These are phyloP conservation scores for Sherardia arvensis DNA, from an alignment of 257 asterid species.

Conservation along the genomic window DNA sequence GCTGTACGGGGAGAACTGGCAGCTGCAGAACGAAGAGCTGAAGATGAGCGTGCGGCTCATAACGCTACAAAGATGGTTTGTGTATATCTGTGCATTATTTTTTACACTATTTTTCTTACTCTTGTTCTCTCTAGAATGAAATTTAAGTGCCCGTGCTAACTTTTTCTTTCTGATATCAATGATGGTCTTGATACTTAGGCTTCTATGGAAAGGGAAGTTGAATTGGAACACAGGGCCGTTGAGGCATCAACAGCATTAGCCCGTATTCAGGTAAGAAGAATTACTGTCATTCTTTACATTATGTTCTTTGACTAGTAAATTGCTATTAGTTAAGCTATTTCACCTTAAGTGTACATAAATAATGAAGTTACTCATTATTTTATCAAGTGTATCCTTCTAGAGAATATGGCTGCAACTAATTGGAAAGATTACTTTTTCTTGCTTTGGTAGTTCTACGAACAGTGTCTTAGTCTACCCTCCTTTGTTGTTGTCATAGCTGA, in stretches of 20 bases:
- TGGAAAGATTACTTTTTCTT: neutral
- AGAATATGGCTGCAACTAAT: neutral
- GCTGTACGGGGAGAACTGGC: conserved; percentile 91
- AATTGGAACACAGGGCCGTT: conserved; percentile 86
- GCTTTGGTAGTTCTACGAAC: neutral
- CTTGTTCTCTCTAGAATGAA: neutral
- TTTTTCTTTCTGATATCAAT: neutral
- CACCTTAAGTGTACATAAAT: neutral
- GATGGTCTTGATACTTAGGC: conserved; percentile 46
- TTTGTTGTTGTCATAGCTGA: conserved; percentile 2
- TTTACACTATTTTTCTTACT: neutral
- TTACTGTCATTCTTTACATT: conserved; percentile 5
- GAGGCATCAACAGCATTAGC: conserved; percentile 95
- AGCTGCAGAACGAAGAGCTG: conserved; percentile 92
- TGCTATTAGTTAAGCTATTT: neutral
- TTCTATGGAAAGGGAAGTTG: conserved; percentile 97
- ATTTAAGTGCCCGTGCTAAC: neutral
- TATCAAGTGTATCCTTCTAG: neutral
- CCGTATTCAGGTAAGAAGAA: conserved; percentile 68
- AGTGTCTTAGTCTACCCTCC: neutral
- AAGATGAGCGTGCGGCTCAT: conserved; percentile 95
- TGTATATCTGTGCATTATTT: conserved; percentile 1
- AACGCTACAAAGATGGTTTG: conserved; percentile 77
- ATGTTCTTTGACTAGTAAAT: neutral
- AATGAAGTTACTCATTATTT: neutral